These are phyloP conservation scores for Pseudogymnoascus destructans DNA, from an alignment of 2,329 filamentous ascomycete genomes.

Conservation along the genomic window DNA sequence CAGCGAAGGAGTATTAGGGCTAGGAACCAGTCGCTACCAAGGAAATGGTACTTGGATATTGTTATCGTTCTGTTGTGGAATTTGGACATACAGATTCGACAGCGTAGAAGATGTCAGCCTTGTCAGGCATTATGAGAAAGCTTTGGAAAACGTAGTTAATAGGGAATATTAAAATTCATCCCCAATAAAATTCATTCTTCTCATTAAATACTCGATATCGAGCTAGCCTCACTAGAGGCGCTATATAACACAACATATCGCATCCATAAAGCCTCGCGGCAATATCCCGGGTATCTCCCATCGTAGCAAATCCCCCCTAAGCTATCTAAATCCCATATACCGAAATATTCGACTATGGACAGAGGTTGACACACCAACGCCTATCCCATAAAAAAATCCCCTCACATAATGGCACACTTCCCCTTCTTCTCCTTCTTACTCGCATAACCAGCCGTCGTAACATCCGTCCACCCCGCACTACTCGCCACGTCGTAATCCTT, in stretches of 20 bases:
- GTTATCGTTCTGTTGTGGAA: neutral
- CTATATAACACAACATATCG: neutral
- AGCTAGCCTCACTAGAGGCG: neutral
- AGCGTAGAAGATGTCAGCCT: neutral
- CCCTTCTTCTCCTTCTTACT: neutral
- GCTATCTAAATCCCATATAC: neutral
- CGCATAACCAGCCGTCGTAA: constrained; percentile 18
- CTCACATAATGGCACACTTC: constrained; percentile 5
- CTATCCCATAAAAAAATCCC: neutral
- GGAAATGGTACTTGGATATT: neutral
- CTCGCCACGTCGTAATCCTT: constrained; percentile 33
- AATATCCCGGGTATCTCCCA: neutral
- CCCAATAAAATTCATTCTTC: neutral
- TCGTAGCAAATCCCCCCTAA: no score
- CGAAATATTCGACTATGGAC: neutral
- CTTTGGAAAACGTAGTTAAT: neutral
- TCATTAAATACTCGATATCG: neutral
- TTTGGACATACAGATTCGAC: neutral
- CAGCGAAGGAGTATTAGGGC: neutral
- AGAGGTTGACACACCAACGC: neutral
- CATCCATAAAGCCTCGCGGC: neutral
- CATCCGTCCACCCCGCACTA: constrained; percentile 41
- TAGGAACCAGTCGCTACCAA: neutral
- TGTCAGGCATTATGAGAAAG: neutral
- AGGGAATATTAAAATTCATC: neutral